Conservation (phyloP, 768 basidiomycete species). For the Omphalotus guepiniiformis region DNA sequence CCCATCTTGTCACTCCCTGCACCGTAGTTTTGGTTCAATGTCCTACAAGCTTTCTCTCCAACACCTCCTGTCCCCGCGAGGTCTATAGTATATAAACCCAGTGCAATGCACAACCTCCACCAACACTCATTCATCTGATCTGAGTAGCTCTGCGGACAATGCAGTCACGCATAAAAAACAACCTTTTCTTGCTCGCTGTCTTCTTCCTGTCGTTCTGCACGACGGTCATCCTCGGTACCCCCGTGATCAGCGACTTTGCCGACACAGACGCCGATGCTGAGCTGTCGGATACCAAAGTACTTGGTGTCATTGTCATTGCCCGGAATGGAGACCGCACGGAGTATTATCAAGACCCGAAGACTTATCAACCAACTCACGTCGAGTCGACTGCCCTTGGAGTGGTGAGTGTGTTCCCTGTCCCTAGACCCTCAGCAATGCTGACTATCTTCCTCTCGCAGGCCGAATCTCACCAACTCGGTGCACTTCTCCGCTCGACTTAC, state of each 20-base stretch:
- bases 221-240: slow-evolving; percentile 4
- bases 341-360: slow-evolving; percentile 68
- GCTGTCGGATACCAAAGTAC: slow-evolving; percentile 42
- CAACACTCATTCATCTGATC: too few relatives aligned
- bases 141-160: too few relatives aligned
- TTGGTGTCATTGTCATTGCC: slow-evolving; percentile 73
- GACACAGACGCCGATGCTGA: slow-evolving; percentile 3
- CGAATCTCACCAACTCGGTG: slow-evolving; percentile 65
- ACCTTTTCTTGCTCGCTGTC: slow-evolving; percentile 5
- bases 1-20: too few relatives aligned
- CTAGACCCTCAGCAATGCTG: slow-evolving; percentile 7
- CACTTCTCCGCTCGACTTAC: slow-evolving; percentile 60
- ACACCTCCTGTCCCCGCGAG: too few relatives aligned
- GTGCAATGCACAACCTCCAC: too few relatives aligned
- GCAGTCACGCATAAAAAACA: slow-evolving; percentile 1
- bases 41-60: too few relatives aligned
- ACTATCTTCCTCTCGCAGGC: slow-evolving; percentile 34
- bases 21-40: too few relatives aligned
- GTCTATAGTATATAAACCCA: too few relatives aligned
- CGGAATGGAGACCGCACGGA: slow-evolving; percentile 74
- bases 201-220: slow-evolving; percentile 7
- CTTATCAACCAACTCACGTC: slow-evolving; percentile 57
- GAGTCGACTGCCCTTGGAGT: slow-evolving; percentile 76
- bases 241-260: slow-evolving; percentile 4
- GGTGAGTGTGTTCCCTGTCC: slow-evolving; percentile 42